Conservation (phyloP, 352 stramenopile species). For the Pythium guiyangense region DNA sequence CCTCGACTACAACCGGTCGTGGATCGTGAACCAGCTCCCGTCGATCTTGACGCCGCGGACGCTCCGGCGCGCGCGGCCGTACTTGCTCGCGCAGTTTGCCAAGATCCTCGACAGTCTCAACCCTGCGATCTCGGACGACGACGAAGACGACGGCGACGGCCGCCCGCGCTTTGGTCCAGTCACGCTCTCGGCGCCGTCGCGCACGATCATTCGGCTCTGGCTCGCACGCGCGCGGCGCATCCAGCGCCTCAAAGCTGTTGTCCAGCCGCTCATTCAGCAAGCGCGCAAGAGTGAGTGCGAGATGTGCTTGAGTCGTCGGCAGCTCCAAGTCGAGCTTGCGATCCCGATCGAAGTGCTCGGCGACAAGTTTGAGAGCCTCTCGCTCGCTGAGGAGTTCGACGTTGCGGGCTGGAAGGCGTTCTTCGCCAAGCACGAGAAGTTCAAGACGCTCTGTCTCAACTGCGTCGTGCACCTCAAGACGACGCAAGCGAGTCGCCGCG, state of each 20-base stretch:
- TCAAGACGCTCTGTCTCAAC: conserved; percentile 93
- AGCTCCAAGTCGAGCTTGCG: conserved; percentile 94
- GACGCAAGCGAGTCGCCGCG: conserved; percentile 11
- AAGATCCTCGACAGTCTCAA: conserved; percentile 95
- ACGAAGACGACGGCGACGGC: conserved; percentile 72
- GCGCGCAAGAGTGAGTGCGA: conserved; percentile 92
- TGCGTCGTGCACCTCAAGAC: conserved; percentile 85
- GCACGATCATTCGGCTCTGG: conserved; percentile 93
- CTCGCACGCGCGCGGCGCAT: conserved; percentile 80
- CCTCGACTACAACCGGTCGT: conserved; percentile 96
- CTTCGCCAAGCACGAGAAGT: conserved; percentile 91
- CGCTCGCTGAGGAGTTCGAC: conserved; percentile 88
- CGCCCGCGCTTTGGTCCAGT: conserved; percentile 87
- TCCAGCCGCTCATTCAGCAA: conserved; percentile 90
- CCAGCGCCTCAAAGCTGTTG: conserved; percentile 79
- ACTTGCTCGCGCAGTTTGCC: conserved; percentile 94
- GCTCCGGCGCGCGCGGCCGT: conserved; percentile 86
- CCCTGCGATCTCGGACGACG: conserved; percentile 91
- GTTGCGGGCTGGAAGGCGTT: conserved; percentile 95
- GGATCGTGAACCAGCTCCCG: conserved; percentile 94
- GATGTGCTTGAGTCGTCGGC: conserved; percentile 91
- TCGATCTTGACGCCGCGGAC: conserved; percentile 94
- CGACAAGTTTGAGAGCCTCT: conserved; percentile 89
- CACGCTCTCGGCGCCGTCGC: conserved; percentile 85
- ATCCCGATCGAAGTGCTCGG: conserved; percentile 91